Evolutionary conservation across 108 stramenopile species (phyloP), one percentile per base, ranked within the genome.

Genomic region (Nitzschia putrida): DNA sequence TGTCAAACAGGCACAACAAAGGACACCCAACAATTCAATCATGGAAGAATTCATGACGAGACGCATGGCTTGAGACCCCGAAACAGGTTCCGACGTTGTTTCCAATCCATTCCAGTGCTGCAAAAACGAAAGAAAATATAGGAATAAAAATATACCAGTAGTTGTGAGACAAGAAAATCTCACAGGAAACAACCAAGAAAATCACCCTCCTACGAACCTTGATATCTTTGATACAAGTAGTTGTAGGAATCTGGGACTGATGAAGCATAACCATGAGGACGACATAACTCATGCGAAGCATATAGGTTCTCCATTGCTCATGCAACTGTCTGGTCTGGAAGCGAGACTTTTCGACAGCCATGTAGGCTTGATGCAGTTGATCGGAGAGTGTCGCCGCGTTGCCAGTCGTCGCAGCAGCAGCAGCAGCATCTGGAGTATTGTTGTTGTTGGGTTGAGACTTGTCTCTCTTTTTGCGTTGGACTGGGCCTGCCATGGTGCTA

Each of bases 191-290:
- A 59, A 37, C 10, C 11, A 53, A n/a, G 10, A n/a, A n/a, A n/a
- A n/a, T n/a, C n/a, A n/a, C n/a, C n/a, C n/a, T n/a, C n/a, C n/a
- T n/a, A 37, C 37, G 66, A 16, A 68, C 73, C 61, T 85, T 81
- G 51, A 88, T 79, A 29, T 85, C 80, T 13, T 69, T 41, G 39
- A 83, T 61, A 68, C 87, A 88, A 8, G 64, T 58, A 8, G 71
- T 54, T 23, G 73, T 55, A 2, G 87, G 83, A 56, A 24, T 51
- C 53, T 81, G 78, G 4, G 74, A 52, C 60, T 83, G 82, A 72
- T 83, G 77, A 55, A 85, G 38, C 5, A 73, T 66, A 0, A 83
- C 68, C 25, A 85, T 43, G 41, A 85, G 56, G 43, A 85, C 68
- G 24, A 88, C 38, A 26, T 81, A 59, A 47, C 72, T 72, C 29